A percentile compares a stretch with the other conserved stretches of the same genome.
These are phyloP conservation scores for Fusarium musae DNA, from an alignment of 2,329 filamentous ascomycete genomes.

Conservation along the genomic window DNA sequence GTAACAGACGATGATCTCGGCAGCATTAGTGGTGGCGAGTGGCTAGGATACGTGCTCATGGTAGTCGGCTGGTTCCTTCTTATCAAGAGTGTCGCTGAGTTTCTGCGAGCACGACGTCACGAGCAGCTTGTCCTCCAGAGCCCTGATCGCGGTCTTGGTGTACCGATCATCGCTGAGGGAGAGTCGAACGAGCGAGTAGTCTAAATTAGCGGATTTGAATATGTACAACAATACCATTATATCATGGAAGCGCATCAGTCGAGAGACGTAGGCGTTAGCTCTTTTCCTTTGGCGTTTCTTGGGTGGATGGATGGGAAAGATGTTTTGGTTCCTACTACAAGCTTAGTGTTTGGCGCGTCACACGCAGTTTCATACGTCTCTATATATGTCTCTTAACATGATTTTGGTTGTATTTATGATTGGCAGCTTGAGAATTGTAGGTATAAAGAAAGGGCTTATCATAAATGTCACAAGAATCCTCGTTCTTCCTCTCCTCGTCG, in stretches of 20 bases:
- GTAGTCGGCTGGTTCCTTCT: conserved; percentile 98
- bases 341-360: conserved; percentile 37
- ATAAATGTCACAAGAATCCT: too few relatives aligned
- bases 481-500: background rate
- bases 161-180: conserved; percentile 87
- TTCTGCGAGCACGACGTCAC: conserved; percentile 85
- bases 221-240: conserved; percentile 33
- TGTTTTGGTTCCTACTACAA: conserved; percentile 35
- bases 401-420: conserved; percentile 1
- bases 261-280: conserved; percentile 30
- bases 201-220: conserved; percentile 51
- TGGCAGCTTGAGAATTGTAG: background rate
- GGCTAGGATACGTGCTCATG: conserved; percentile 93
- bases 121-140: conserved; percentile 94
- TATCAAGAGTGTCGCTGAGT: conserved; percentile 93
- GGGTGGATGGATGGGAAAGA: conserved; percentile 20
- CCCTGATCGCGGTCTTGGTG: conserved; percentile 85
- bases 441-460: background rate
- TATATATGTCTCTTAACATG: conserved; percentile 28
- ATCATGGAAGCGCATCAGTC: conserved; percentile 30
- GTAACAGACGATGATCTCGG: conserved; percentile 63
- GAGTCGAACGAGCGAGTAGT: conserved; percentile 83
- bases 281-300: conserved; percentile 32
- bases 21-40: conserved; percentile 79
- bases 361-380: conserved; percentile 41